phyloP scores from a whole-genome alignment of 495 filamentous ascomycete species.

The Friedmanniomyces simplex region DNA sequence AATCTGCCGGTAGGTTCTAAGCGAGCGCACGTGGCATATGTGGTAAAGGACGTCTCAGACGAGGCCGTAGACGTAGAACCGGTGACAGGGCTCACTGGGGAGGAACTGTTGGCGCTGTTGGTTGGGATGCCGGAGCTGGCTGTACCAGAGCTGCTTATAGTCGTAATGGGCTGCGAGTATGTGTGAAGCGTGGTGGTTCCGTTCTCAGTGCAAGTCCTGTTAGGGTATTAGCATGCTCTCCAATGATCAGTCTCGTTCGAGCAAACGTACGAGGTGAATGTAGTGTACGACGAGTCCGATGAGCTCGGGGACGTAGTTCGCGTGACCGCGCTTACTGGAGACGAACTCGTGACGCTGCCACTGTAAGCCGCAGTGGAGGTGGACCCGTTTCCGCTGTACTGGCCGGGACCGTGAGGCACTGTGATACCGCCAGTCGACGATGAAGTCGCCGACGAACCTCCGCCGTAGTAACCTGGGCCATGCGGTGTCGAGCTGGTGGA shows the following conservation, averaged over 20 bases:
- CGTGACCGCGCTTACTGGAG: neutral
- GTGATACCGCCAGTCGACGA: neutral
- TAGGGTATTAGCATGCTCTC: neutral
- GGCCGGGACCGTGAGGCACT: neutral
- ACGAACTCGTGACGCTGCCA: neutral
- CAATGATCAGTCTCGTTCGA: neutral
- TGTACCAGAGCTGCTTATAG: neutral
- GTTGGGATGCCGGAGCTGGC: neutral
- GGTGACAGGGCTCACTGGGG: neutral
- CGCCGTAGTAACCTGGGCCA: neutral
- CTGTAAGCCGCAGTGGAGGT: neutral
- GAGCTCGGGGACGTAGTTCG: neutral
- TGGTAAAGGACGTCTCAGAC: neutral
- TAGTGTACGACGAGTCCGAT: neutral
- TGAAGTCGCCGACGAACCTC: neutral
- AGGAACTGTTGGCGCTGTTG: neutral
- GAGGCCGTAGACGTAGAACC: neutral
- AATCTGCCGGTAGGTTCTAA: neutral
- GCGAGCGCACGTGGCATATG: neutral
- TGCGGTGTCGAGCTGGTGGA: neutral
- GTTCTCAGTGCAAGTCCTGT: neutral
- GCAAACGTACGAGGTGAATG: neutral
- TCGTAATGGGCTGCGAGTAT: neutral
- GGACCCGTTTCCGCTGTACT: neutral
- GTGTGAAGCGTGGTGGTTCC: slow-evolving; percentile 2